Evolutionary conservation across 305 asterid species (phyloP), one percentile per base, ranked within the genome.

Genomic region (Fraxinus ornus): DNA sequence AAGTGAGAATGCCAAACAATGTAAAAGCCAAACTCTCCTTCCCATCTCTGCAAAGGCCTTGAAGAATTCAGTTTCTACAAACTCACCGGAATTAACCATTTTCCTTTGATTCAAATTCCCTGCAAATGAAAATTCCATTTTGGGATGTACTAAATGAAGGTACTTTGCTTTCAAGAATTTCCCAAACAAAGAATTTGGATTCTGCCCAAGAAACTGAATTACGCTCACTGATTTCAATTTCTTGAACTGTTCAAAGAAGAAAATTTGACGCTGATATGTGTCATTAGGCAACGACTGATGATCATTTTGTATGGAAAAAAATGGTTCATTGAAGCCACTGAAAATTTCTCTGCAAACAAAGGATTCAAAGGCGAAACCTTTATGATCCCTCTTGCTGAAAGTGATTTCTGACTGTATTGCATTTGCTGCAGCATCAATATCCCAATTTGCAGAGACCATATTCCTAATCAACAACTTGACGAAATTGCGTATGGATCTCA

Each of bases 291-390:
- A 28, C 3, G 79, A 80, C 17, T 75, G 85, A 30, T 82, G 86
- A 21, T 87, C 89, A 7, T 37, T 80, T 70, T 70, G 39, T 26
- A 82, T 6, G 4, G 83, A 92, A 93, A 0, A 83, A 86, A 92
- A 93, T 1, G 90, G 87, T 4, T 83, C 89, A 71, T 85, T 88
- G 81, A 91, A 91, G 12, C 95, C 90, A 1, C 78, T 33, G 77
- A 90, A 88, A 28, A 89, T 85, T 77, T 89, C 92, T 75, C 91
- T 90, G 86, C 97, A 91, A 7, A 91, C 91, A 60, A 89, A 96
- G 2, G 98, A 91, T 77, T 96, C 99, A 49, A 96, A 93, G 0
- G 92, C 97, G 86, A 91, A 96, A 62, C 91, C 93, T 73, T 79
- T 87, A 66, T 94, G 97, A 81, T 90, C 90, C 64, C 83, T 87